Conservation (phyloP, 805 yeast species). For the Saccharomycopsis oosterbeekiorum region DNA sequence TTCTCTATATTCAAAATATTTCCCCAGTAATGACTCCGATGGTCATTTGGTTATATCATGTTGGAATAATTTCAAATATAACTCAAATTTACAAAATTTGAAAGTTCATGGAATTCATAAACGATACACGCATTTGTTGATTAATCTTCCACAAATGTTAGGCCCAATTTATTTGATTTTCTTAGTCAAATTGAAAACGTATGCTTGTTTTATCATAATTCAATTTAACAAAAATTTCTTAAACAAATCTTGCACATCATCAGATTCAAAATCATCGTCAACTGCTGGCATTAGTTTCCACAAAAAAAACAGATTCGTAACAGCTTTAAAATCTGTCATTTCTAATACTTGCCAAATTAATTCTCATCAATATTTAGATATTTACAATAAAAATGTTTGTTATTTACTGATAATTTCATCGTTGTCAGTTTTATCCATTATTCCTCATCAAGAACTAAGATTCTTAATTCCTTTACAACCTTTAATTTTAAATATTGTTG, state of each 20-base stretch:
- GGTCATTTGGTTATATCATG: constrained; percentile 53
- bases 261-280: not conserved
- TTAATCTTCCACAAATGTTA: constrained; percentile 69
- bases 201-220: not conserved
- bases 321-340: not conserved
- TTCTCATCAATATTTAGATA: constrained; percentile 5
- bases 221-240: not conserved
- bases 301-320: not conserved
- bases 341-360: not conserved
- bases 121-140: constrained; percentile 57
- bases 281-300: not conserved
- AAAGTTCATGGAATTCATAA: constrained; percentile 79
- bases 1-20: not conserved
- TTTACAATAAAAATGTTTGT: constrained; percentile 37
- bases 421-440: constrained; percentile 45
- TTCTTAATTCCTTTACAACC: constrained; percentile 78
- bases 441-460: constrained; percentile 93
- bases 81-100: constrained; percentile 47
- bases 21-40: not conserved
- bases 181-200: constrained; percentile 10
- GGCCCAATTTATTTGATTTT: constrained; percentile 52
- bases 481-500: constrained; percentile 29
- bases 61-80: constrained; percentile 65
- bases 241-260: not conserved
- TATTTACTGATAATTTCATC: constrained; percentile 57